Evolutionary conservation across 2,329 filamentous ascomycete species (phyloP).

Genomic region (Paracorniculantispora psalliotae): DNA sequence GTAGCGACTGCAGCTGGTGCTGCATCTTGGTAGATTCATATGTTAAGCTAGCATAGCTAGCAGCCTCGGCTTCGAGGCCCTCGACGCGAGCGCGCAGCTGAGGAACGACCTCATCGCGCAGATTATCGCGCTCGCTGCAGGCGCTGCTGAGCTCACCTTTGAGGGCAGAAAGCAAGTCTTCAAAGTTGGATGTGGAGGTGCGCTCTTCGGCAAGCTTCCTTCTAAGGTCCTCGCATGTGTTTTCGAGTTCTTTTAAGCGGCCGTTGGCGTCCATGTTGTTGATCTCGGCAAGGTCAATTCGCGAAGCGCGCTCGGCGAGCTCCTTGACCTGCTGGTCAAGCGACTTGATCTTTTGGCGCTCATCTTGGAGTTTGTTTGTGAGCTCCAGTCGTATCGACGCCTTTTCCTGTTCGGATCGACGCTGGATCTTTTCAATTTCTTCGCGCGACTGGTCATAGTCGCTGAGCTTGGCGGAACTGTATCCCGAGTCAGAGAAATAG

Average conservation of each 20-base stretch:
- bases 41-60: constrained; percentile 65
- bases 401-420: constrained; percentile 85
- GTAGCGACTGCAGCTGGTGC: constrained; percentile 72
- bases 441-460: constrained; percentile 58
- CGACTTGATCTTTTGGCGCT: constrained; percentile 67
- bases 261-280: constrained; percentile 52
- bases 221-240: constrained; percentile 73
- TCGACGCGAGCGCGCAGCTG: constrained; percentile 71
- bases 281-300: constrained; percentile 50
- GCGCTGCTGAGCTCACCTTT: constrained; percentile 76
- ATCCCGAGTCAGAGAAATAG: constrained; percentile 95
- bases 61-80: constrained; percentile 69
- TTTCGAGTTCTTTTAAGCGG: constrained; percentile 73
- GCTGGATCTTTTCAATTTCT: constrained; percentile 77
- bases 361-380: constrained; percentile 81
- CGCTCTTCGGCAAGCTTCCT: constrained; percentile 80
- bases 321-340: constrained; percentile 81
- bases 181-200: constrained; percentile 85
- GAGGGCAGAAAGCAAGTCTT: constrained; percentile 82
- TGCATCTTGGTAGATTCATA: constrained; percentile 83
- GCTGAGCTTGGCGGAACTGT: constrained; percentile 75
- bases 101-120: constrained; percentile 83
- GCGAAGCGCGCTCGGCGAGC: constrained; percentile 72
- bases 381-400: constrained; percentile 81
- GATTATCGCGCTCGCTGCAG: constrained; percentile 83